Conservation (phyloP, 148 eudicot genomes). For the Camellia sinensis region DNA sequence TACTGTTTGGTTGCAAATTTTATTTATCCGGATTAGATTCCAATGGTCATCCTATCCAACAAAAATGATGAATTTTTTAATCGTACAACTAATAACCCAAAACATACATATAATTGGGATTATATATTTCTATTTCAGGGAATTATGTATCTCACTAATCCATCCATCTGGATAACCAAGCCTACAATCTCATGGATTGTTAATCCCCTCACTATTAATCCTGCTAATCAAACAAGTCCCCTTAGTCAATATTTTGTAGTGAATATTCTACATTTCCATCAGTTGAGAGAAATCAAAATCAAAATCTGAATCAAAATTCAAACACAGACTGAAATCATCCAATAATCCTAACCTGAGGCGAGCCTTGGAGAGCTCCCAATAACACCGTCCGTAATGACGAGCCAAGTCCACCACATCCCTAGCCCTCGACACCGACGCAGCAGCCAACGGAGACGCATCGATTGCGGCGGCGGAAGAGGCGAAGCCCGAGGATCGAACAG, state of each 20-base stretch:
- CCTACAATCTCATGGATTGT: no score
- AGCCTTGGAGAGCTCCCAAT: slow-evolving; percentile 92
- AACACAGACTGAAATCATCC: neutral
- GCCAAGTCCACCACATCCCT: slow-evolving; percentile 44
- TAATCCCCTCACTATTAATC: no score
- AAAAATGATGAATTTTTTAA: no score
- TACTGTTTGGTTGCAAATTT: no score
- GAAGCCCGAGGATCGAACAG: slow-evolving; percentile 13
- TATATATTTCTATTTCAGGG: no score
- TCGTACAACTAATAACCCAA: no score
- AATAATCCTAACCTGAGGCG: slow-evolving; percentile 55
- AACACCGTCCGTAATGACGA: slow-evolving; percentile 68
- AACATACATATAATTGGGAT: no score
- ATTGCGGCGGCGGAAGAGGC: slow-evolving; percentile 25
- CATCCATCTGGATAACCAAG: no score
- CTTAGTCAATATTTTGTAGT: neutral
- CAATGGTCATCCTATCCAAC: no score
- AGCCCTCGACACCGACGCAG: slow-evolving; percentile 23
- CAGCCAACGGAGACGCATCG: slow-evolving; percentile 26
- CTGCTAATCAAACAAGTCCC: neutral
- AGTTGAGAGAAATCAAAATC: neutral
- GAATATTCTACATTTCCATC: neutral
- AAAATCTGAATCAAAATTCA: slow-evolving; percentile 1
- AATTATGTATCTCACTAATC: no score
- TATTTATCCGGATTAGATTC: no score